Conservation (phyloP, 768 basidiomycete genomes). For the Mrakia frigida region DNA sequence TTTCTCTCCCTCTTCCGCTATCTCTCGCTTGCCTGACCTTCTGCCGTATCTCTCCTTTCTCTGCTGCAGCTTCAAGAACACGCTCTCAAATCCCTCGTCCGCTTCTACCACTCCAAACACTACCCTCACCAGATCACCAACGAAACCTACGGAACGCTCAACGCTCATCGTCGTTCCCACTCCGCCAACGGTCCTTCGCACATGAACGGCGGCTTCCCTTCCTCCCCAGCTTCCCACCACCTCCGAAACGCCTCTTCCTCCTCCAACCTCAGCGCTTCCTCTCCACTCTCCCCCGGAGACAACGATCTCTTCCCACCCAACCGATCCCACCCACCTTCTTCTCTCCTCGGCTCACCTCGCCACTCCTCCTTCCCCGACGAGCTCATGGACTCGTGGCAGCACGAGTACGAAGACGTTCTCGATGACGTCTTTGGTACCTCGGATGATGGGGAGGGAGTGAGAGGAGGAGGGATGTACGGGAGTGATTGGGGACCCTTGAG, state of each 20-base stretch:
- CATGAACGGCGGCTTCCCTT: constrained; percentile 29
- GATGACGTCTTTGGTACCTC: constrained; percentile 47
- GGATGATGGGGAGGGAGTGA: too few species aligned
- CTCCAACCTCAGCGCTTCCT: constrained; percentile 37
- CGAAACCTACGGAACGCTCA: constrained; percentile 61
- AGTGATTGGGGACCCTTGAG: constrained; percentile 35
- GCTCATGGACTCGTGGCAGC: constrained; percentile 73
- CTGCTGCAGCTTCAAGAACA: constrained; percentile 77
- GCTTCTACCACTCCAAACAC: constrained; percentile 91
- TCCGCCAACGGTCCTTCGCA: constrained; percentile 36
- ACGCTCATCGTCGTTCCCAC: constrained; percentile 41
- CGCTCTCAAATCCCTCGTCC: constrained; percentile 84
- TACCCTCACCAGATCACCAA: constrained; percentile 70
- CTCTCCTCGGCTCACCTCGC: constrained; percentile 49
- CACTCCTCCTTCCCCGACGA: constrained; percentile 54
- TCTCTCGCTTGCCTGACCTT: neutral
- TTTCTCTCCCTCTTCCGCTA: neutral
- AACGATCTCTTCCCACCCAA: constrained; percentile 93
- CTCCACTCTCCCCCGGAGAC: constrained; percentile 51
- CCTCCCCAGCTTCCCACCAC: constrained; percentile 7
- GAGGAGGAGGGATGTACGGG: constrained; percentile 36
- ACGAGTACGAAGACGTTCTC: constrained; percentile 93
- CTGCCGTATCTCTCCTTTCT: neutral
- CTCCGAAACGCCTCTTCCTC: neutral
- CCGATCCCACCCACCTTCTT: constrained; percentile 76